Conservation (phyloP, 345 rosid species). For the Dimocarpus longan region DNA sequence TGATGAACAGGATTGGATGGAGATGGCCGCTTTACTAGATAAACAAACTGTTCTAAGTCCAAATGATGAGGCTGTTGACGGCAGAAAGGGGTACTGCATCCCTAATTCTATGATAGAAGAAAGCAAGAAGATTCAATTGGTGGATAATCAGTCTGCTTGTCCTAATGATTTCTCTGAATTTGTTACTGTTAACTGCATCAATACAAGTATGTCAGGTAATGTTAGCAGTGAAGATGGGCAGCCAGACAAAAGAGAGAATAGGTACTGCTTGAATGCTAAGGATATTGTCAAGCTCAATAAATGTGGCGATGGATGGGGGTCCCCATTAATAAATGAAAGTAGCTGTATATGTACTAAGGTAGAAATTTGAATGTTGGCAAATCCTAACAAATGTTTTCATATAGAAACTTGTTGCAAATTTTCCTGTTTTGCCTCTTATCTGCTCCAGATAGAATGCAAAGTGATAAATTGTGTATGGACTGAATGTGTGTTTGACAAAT, state of each 20-base stretch:
- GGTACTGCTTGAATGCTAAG: constrained; percentile 65
- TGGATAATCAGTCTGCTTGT: constrained; percentile 48
- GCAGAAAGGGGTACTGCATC: constrained; percentile 76
- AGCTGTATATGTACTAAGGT: constrained; percentile 66
- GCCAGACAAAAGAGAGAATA: constrained; percentile 25
- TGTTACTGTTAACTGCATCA: constrained; percentile 44
- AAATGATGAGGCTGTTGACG: constrained; percentile 32
- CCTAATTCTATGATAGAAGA: constrained; percentile 54
- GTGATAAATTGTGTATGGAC: background rate
- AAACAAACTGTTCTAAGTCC: constrained; percentile 39
- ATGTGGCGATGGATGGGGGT: constrained; percentile 61
- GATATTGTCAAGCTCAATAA: constrained; percentile 67
- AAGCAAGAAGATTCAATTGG: constrained; percentile 37
- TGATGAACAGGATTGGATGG: constrained; percentile 67
- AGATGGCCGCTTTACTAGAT: constrained; percentile 43
- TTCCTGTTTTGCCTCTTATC: constrained; percentile 2
- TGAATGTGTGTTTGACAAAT: constrained; percentile 5
- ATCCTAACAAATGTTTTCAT: constrained; percentile 6
- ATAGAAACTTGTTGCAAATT: background rate
- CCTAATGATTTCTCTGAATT: constrained; percentile 59
- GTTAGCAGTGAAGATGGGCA: constrained; percentile 24
- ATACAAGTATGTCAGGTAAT: constrained; percentile 18
- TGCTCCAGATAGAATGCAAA: background rate
- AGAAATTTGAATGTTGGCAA: constrained; percentile 9
- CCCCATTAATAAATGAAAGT: constrained; percentile 39